Conservation (phyloP, 345 rosid species). For the Reutealis trisperma region DNA sequence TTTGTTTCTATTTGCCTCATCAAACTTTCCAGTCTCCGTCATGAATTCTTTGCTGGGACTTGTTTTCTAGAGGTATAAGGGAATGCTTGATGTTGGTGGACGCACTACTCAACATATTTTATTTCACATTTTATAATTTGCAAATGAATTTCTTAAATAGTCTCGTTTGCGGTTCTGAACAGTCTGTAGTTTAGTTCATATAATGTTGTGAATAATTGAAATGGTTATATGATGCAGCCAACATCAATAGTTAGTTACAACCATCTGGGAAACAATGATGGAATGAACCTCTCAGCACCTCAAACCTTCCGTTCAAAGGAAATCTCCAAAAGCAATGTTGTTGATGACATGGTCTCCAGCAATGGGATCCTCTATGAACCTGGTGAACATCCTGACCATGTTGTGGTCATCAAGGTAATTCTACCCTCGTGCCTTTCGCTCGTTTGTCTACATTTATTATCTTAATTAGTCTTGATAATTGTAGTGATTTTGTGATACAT, state of each 20-base stretch:
- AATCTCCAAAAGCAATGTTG: conserved; percentile 96
- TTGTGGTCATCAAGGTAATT: conserved; percentile 93
- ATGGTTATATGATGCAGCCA: conserved; percentile 49
- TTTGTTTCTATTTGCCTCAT: too few species aligned
- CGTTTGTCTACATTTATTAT: background rate
- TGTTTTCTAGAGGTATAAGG: too few species aligned
- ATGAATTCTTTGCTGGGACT: too few species aligned
- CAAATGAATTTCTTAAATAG: too few species aligned
- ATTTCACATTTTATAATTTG: too few species aligned
- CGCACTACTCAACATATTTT: too few species aligned
- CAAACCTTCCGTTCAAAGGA: conserved; percentile 96
- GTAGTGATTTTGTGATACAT: background rate
- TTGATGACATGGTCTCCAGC: conserved; percentile 97
- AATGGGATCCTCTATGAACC: conserved; percentile 83
- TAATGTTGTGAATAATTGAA: background rate
- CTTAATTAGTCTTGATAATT: background rate
- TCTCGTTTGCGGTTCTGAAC: background rate
- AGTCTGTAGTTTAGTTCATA: background rate
- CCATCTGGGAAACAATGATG: conserved; percentile 95
- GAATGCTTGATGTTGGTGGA: too few species aligned
- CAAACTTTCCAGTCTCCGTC: too few species aligned
- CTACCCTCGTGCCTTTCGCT: background rate
- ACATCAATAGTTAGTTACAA: conserved; percentile 98
- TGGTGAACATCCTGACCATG: conserved; percentile 99
- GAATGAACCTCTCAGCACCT: conserved; percentile 97